These are phyloP conservation scores for Aspergillus sclerotiicarbonarius DNA, from an alignment of 495 filamentous ascomycete genomes.

Conservation along the genomic window DNA sequence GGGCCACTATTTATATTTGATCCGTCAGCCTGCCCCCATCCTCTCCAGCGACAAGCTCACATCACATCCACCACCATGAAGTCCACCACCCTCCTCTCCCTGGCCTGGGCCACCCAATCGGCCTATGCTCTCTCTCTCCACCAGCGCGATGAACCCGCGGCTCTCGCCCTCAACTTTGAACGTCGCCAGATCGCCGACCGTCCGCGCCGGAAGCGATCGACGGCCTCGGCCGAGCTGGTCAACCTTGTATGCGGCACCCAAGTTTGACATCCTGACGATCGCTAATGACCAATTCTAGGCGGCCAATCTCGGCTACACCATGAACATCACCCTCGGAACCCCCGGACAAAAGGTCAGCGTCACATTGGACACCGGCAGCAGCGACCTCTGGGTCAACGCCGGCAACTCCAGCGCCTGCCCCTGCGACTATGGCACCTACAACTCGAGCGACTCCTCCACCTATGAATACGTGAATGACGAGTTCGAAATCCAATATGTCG, in stretches of 20 bases:
- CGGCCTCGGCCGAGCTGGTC: slow-evolving; percentile 1
- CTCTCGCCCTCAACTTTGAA: background rate
- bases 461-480: slow-evolving; percentile 64
- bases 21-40: too few relatives aligned
- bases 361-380: slow-evolving; percentile 71
- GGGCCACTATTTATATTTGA: too few relatives aligned
- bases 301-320: slow-evolving; percentile 46
- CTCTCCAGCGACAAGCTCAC: too few relatives aligned
- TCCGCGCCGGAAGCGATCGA: background rate
- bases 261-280: slow-evolving; percentile 21
- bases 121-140: slow-evolving; percentile 1
- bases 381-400: slow-evolving; percentile 70
- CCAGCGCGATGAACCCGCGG: slow-evolving; percentile 1
- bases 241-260: background rate
- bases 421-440: slow-evolving; percentile 49
- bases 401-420: slow-evolving; percentile 19
- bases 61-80: slow-evolving; percentile 15
- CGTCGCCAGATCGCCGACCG: background rate
- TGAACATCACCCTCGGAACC: slow-evolving; percentile 63
- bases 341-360: slow-evolving; percentile 54
- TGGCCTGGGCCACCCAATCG: slow-evolving; percentile 27
- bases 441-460: slow-evolving; percentile 64
- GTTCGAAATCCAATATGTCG: slow-evolving; percentile 80
- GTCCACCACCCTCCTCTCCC: slow-evolving; percentile 6
- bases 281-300: background rate